Evolutionary conservation across 306 rosid genomes (phyloP), one percentile per base, ranked within the genome.

Genomic region (Cucurbita pepo): DNA sequence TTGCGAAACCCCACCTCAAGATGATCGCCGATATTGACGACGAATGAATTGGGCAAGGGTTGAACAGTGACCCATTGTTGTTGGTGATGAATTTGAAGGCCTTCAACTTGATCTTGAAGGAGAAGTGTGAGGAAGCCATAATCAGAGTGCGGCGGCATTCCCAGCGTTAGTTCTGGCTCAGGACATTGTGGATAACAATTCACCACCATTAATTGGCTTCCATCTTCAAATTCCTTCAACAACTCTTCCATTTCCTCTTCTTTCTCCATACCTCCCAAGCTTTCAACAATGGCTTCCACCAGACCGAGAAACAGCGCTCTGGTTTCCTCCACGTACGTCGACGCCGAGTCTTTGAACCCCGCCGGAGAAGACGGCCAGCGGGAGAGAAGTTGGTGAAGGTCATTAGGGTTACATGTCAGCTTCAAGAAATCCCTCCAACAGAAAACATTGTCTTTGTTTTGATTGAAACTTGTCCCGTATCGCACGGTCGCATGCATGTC

Each of bases 351-450:
- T 82, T 96, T 86, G 73, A 93, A 82, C 80, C 85, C 93, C 7
- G 71, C 51, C 1, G 96, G 98, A 19, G 91, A 87, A 54, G 84
- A 64, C 36, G 98, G 98, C 98, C 98, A 93, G 53, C 83, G 85
- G 22, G 90, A 83, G 48, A 85, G 84, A 30, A 70, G 77, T 30
- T 88, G 79, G 4, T 88, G 82, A 51, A 82, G 14, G 16, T 50
- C 4, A 47, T 38, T 41, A 47, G 98, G 96, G 66, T 88, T 88
- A 51, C 91, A 90, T 30, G 76, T 55, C 16, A 93, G 79, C 85
- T 93, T 93, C 87, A 93, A 64, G 84, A 93, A 93, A 80, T 93
- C 98, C 45, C 98, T 90, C 98, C 98, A 93, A 45, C 84, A 86
- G 54, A 88, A 88, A 64, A 93, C 96, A 0, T 40, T 67, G 77